These are phyloP conservation scores for Quercus variabilis DNA, from an alignment of 306 rosid species.

Conservation along the genomic window DNA sequence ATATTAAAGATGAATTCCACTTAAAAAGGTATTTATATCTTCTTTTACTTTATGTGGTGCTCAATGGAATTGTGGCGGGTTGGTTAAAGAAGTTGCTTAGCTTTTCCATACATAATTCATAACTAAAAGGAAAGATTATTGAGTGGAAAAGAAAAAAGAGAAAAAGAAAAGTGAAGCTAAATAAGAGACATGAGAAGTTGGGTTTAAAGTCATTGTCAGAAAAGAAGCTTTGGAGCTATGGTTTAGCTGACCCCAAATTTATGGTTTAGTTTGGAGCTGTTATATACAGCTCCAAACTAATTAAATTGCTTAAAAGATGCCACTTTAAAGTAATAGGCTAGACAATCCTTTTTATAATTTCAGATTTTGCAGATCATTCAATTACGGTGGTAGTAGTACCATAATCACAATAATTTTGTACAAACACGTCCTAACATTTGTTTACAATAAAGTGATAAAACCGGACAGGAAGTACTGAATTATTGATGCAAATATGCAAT, in stretches of 20 bases:
- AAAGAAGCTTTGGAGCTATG: background rate
- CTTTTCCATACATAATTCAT: background rate
- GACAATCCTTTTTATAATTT: background rate
- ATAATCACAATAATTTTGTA: background rate
- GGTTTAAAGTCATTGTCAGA: background rate
- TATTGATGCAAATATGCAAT: background rate
- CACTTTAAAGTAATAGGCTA: background rate
- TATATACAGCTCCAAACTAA: background rate
- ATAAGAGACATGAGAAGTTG: background rate
- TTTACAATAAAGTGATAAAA: background rate
- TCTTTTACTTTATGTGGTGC: conserved; percentile 1
- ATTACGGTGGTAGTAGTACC: background rate
- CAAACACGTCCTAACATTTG: background rate
- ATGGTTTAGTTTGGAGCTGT: too few species aligned
- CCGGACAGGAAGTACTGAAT: background rate
- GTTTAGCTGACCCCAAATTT: background rate
- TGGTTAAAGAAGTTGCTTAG: background rate
- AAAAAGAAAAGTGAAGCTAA: background rate
- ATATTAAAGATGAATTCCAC: background rate
- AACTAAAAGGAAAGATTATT: background rate
- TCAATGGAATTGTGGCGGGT: background rate
- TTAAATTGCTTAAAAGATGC: background rate
- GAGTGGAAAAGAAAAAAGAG: background rate
- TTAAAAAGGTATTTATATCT: background rate
- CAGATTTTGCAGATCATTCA: background rate